Evolutionary conservation across 78 protist genomes (phyloP).

Genomic region (Speleostelium caveatum): DNA sequence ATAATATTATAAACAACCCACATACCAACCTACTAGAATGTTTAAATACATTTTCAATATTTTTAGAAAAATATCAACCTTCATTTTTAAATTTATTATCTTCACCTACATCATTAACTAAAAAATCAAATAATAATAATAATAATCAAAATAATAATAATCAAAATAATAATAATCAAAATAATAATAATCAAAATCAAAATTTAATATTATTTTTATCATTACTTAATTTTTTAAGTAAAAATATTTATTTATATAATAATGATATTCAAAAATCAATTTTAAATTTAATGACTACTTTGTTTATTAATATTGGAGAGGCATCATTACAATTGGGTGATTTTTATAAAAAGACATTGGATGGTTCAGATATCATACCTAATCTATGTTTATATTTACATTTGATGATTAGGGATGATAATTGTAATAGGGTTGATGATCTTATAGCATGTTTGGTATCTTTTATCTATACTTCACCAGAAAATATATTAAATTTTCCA

Average conservation of each 20-base stretch:
- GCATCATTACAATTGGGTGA: conserved; percentile 19
- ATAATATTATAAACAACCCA: not conserved
- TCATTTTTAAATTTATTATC: not conserved
- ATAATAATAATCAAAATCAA: not conserved
- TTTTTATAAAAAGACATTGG: conserved; percentile 26
- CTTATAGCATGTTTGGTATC: conserved; percentile 17
- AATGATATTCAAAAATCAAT: conserved; percentile 1
- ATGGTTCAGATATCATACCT: conserved; percentile 16
- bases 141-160: too few species aligned
- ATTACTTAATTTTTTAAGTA: conserved; percentile 18
- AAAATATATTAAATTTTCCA: conserved; percentile 15
- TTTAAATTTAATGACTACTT: not conserved
- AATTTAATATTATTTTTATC: conserved; percentile 6
- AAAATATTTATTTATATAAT: conserved; percentile 17
- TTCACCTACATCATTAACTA: not conserved
- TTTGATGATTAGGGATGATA: not conserved
- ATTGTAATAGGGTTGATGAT: not conserved
- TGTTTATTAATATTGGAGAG: conserved; percentile 45
- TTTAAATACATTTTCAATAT: conserved; percentile 11
- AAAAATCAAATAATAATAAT: not conserved
- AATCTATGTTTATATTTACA: conserved; percentile 17
- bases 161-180: not conserved
- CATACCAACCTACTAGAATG: conserved; percentile 25
- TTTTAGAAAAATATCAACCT: conserved; percentile 25
- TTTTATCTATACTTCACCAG: conserved; percentile 32